Conservation (phyloP, 495 filamentous ascomycete species). For the Talaromyces borbonicus region DNA sequence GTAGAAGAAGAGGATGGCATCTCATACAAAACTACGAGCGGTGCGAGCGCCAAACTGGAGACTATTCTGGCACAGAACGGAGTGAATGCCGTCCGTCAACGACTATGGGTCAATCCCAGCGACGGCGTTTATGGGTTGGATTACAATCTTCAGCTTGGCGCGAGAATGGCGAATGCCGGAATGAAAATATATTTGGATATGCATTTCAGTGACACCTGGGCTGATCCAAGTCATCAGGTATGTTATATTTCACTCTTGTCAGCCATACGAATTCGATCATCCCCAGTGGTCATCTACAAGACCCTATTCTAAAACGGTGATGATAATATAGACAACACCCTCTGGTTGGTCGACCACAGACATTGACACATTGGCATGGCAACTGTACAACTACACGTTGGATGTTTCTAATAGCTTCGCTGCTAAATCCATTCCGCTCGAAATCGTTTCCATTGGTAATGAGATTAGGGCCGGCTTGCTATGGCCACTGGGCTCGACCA, state of each 20-base stretch:
- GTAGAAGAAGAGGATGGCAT: slow-evolving; percentile 53
- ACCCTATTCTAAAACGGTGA: too few relatives aligned
- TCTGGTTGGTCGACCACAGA: slow-evolving; percentile 49
- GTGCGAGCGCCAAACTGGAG: slow-evolving; percentile 46
- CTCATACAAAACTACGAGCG: slow-evolving; percentile 47
- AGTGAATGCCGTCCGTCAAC: slow-evolving; percentile 62
- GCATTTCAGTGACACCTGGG: slow-evolving; percentile 62
- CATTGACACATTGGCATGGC: slow-evolving; percentile 47
- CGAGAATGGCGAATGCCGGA: slow-evolving; percentile 53
- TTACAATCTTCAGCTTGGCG: slow-evolving; percentile 59
- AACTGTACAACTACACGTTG: slow-evolving; percentile 57
- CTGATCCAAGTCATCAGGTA: slow-evolving; percentile 37
- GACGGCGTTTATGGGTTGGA: slow-evolving; percentile 56
- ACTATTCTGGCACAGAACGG: slow-evolving; percentile 52
- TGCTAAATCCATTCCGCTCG: slow-evolving; percentile 40
- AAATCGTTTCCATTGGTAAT: slow-evolving; percentile 60
- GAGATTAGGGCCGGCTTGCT: slow-evolving; percentile 56
- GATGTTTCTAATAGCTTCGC: slow-evolving; percentile 51
- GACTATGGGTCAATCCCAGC: slow-evolving; percentile 61
- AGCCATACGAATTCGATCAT: too few relatives aligned
- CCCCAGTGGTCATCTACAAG: too few relatives aligned
- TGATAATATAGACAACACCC: slow-evolving; percentile 34
- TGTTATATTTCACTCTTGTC: background rate
- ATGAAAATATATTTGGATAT: slow-evolving; percentile 59
- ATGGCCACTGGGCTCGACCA: slow-evolving; percentile 48